Percentiles rank a stretch among this genome's conserved stretches.
phyloP scores from a whole-genome alignment of 2,329 filamentous ascomycete species.

The Xylaria digitata region DNA sequence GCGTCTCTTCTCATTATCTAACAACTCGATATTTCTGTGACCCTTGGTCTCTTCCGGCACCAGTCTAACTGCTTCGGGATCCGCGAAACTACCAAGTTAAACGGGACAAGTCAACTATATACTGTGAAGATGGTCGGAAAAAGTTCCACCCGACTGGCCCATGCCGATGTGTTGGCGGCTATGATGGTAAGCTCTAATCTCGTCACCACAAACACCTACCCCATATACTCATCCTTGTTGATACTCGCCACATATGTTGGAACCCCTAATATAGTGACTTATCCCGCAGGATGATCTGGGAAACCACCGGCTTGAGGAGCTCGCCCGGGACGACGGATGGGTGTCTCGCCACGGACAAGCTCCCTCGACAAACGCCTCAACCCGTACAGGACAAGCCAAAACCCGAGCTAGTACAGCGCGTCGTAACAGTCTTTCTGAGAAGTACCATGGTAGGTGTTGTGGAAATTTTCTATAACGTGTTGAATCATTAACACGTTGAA shows the following conservation, averaged over 20 bases:
- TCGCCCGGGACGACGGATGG: conserved; percentile 25
- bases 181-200: conserved; percentile 32
- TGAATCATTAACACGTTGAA: conserved; percentile 17
- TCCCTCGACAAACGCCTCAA: neutral
- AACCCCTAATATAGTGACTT: conserved; percentile 5
- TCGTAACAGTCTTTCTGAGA: neutral
- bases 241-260: neutral
- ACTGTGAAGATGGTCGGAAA: conserved; percentile 21
- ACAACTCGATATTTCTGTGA: neutral
- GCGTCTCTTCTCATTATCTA: neutral
- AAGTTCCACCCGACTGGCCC: neutral
- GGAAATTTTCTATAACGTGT: neutral
- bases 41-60: neutral
- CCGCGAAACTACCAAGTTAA: neutral
- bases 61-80: neutral
- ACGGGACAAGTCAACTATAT: neutral
- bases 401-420: neutral
- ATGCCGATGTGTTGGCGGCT: neutral
- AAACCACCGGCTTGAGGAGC: conserved; percentile 39
- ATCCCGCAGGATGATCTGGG: conserved; percentile 42
- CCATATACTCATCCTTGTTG: neutral
- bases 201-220: neutral
- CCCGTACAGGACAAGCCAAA: too few relatives aligned
- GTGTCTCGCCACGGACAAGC: neutral
- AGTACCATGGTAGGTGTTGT: conserved; percentile 37